Evolutionary conservation across 306 rosid genomes (phyloP), one percentile per base, ranked within the genome.

Genomic region (Purshia tridentata): DNA sequence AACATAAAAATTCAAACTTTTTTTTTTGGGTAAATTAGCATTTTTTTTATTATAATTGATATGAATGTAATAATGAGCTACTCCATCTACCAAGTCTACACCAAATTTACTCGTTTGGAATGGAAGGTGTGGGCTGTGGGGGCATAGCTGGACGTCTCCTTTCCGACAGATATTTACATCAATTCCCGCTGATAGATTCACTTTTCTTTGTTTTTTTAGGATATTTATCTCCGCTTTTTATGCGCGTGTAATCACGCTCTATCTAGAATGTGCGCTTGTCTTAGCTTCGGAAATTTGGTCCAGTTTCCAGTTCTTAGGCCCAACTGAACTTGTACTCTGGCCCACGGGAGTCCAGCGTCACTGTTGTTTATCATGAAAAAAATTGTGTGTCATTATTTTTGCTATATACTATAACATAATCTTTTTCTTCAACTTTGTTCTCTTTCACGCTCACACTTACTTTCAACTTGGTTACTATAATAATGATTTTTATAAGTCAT

Each of bases 91-190:
- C 75, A 44, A 39, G 44, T 45, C 15, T 23, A 42, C 6, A 71
- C 75, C 75, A 56, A 39, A 42, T 45, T 23, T 23, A 42, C 53
- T 56, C 19, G 44, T 12, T 70, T 22, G 75, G 67, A 71, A 71
- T 57, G 75, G 75, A 71, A 20, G 67, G 82, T 84, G 86, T n/a
- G 81, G 53, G 59, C 37, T 23, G 72, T 59, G 67, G 67, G 67
- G 67, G 12, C 0, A 6, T 61, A 15, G 47, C 8, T 39, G 46
- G 66, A 39, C 48, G 67, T 61, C 67, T n/a, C 0, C 5, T 45
- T 68, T 62, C 56, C 12, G 65, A 80, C 90, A 76, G 84, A 77
- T 88, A 85, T 54, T 42, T 18, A 46, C 42, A 22, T 49, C 62
- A 61, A 50, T 76, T 69, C 48, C 50, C 60, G 59, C 62, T 52